Evolutionary conservation across 140 eudicot genomes (phyloP), one percentile per base, ranked within the genome.

Genomic region (Flaveria floridana): DNA sequence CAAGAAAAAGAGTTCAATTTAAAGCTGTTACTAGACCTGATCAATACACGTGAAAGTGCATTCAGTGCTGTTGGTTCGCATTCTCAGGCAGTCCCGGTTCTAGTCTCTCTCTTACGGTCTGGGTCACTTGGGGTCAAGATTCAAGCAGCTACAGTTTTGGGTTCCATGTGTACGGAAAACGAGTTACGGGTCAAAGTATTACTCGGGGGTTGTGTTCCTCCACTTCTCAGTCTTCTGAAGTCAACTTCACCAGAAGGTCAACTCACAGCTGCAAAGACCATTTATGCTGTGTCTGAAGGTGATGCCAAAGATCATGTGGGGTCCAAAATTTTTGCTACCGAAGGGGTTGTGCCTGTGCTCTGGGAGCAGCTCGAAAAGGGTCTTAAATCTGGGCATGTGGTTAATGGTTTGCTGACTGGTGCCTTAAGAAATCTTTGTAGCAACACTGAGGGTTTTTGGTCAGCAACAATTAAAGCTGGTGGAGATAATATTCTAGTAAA

Each of bases 81-180:
- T 82, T 95, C 99, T 42, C 99, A 95, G 80, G 99, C 97, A 9
- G 99, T 95, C 81, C 99, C 99, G 8, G 99, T 95, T 16, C 89
- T 95, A 51, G 99, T 95, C 41, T 95, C 99, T 67, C 97, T 95
- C 81, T 91, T 95, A 69, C 87, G 99, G 57, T 87, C 99, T 9
- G 97, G 99, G 57, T 91, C 96, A 80, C 89, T 88, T 34, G 91
- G 88, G 70, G 89, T 95, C 59, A 95, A 95, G 72, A 84, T 91
- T 78, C 96, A 91, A 84, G 92, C 99, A 47, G 97, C 99, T 64
- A 87, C 87, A 25, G 99, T 95, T 58, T 75, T 95, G 72, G 96
- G 97, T 52, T 88, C 99, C 75, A 79, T 95, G 73, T 95, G 99
- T 71, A 95, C 85, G 79, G 99, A 95, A 79, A 95, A 89, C 73